Base-by-base conservation (phyloP, 805 yeast genomes). In the Torulaspora franciscae region DNA sequence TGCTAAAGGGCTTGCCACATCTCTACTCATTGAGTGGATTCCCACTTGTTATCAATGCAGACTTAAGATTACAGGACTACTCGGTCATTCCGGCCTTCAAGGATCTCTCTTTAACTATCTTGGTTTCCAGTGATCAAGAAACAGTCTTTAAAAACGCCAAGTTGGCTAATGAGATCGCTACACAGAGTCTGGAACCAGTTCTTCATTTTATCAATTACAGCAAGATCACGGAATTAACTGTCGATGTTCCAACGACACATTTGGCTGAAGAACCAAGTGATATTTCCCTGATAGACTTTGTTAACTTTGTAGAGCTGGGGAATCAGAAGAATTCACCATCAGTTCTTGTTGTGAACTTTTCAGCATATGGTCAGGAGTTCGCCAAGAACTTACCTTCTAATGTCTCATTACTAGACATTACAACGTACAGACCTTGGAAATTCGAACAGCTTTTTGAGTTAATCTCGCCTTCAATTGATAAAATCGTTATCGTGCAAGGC, bases 401-500 rank as follows among this genome's bases (percentile, higher is more conserved):
- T 28, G 47, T 52, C 25, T 59, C 68, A 33, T 60, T 84, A 26
- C 65, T 85, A 36, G 67, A 77, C 7, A 70, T 86, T 37, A 77
- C 83, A 32, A 76, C 77, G 26, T 84, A 83, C 69, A 77, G 87
- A 57, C 95, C 96, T 2, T 85, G 89, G 70, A 67, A 74, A 47
- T 70, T 81, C 40, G 61, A 69, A n/a, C 62, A 70, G 11, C 68
- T 87, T 24, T 67, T 78, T 40, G 52, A 67, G 1, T 56, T 68
- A 2, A 62, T 85, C 33, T 90, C 91, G 23, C 49, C 72, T 2
- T 63, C 79, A 7, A 77, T 79, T 43, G 70, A 71, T 48, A 72
- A 74, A 23, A 68, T 90, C 41, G 75, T 84, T 13, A 71, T 85
- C 19, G 85, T 85, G 58, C 95, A 89, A 67, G 71, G 83, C 33